phyloP scores from a whole-genome alignment of 768 basidiomycete genomes.

The Astraeus odoratus region DNA sequence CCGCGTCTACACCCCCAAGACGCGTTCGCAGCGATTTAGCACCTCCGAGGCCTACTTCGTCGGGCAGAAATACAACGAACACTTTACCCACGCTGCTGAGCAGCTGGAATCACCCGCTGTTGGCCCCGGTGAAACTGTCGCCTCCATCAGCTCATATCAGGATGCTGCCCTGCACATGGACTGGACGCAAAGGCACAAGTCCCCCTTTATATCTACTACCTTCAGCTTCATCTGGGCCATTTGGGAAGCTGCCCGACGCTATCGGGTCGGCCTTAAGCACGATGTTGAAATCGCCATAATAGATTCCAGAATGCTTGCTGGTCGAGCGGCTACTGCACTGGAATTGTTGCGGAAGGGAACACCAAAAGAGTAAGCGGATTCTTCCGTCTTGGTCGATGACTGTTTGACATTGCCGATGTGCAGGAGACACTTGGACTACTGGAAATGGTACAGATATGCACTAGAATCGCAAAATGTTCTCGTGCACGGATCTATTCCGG shows the following conservation, averaged over 20 bases:
- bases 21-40: conserved; percentile 46
- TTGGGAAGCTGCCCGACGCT: conserved; percentile 77
- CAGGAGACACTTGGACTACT: conserved; percentile 57
- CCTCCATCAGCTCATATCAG: conserved; percentile 38
- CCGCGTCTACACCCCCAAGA: conserved; percentile 73
- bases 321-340: conserved; percentile 56
- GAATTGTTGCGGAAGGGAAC: conserved; percentile 50
- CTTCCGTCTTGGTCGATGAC: not conserved
- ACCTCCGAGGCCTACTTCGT: conserved; percentile 59
- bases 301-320: conserved; percentile 54
- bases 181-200: conserved; percentile 67
- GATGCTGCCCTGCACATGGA: conserved; percentile 70
- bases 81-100: conserved; percentile 30
- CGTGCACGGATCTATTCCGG: conserved; percentile 61
- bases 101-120: conserved; percentile 28
- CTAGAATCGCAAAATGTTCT: conserved; percentile 73
- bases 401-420: not conserved
- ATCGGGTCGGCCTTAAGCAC: conserved; percentile 64
- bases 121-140: conserved; percentile 26
- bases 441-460: conserved; percentile 73
- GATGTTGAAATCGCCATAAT: conserved; percentile 75
- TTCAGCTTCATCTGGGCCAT: conserved; percentile 80
- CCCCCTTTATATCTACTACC: conserved; percentile 66
- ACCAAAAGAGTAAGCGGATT: conserved; percentile 46
- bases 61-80: conserved; percentile 55